Evolutionary conservation across 2,329 filamentous ascomycete genomes (phyloP).

Genomic region (Cladosporium sp.): DNA sequence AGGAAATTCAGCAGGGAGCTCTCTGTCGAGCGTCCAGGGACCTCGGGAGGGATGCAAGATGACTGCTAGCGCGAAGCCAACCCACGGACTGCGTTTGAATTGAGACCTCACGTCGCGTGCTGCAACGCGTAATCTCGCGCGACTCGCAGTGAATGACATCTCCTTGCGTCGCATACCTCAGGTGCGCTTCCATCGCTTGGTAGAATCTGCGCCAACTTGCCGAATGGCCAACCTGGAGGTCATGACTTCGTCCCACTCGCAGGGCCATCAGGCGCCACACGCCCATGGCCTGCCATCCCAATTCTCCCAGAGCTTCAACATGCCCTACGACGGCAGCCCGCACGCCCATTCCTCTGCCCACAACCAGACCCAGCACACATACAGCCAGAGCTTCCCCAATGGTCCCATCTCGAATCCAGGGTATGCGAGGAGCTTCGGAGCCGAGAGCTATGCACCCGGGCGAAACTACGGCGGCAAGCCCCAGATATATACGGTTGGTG

Average conservation of each 20-base stretch:
- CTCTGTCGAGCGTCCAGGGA: not conserved
- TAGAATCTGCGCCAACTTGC: conserved; percentile 1
- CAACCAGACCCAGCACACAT: conserved; percentile 26
- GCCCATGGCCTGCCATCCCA: conserved; percentile 14
- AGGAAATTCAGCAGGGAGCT: not conserved
- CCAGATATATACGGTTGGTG: conserved; percentile 52
- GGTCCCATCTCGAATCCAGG: conserved; percentile 41
- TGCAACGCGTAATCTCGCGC: conserved; percentile 11
- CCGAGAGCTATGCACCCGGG: conserved; percentile 27
- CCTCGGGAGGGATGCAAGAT: not conserved
- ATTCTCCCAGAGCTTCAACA: conserved; percentile 30
- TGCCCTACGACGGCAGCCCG: conserved; percentile 31
- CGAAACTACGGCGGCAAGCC: conserved; percentile 39
- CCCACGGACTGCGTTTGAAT: not conserved
- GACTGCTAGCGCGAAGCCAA: not conserved
- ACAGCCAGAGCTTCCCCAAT: conserved; percentile 36
- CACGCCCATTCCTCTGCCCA: conserved; percentile 21
- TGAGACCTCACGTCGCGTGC: not conserved
- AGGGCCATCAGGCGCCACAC: conserved; percentile 23
- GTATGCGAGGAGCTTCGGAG: conserved; percentile 38
- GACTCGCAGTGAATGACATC: conserved; percentile 8
- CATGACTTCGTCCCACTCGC: conserved; percentile 32
- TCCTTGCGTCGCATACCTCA: conserved; percentile 17
- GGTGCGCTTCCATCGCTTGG: not conserved
- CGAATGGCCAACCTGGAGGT: conserved; percentile 18